phyloP scores from a whole-genome alignment of 2,329 filamentous ascomycete species.

The Fusarium oxysporum region DNA sequence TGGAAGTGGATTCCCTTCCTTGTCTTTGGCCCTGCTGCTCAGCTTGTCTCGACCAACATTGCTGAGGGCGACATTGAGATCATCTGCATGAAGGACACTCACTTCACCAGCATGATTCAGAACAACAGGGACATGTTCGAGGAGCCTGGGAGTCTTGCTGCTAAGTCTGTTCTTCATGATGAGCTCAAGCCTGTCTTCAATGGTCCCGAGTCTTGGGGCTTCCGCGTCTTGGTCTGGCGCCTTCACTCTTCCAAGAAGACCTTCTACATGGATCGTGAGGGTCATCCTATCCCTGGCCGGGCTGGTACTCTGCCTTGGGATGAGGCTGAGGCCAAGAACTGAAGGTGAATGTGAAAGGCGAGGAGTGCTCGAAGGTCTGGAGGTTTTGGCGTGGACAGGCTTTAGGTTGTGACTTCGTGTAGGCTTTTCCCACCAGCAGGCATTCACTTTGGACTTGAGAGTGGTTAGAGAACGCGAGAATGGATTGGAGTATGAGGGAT shows the following conservation, averaged over 20 bases:
- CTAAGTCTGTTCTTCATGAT: background rate
- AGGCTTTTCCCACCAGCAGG: background rate
- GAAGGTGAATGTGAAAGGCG: background rate
- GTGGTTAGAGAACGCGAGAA: too few species aligned
- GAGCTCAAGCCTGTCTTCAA: background rate
- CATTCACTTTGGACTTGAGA: background rate
- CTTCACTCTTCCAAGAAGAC: background rate
- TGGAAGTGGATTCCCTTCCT: background rate
- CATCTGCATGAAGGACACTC: background rate
- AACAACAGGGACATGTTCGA: background rate
- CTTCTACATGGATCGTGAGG: background rate
- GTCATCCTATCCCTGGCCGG: background rate
- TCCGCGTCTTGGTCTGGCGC: slow-evolving; percentile 2
- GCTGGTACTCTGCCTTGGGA: rapidly evolving
- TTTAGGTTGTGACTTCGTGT: background rate
- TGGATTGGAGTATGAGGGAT: background rate
- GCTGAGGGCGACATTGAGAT: slow-evolving; percentile 1
- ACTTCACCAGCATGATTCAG: background rate
- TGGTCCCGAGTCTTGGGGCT: background rate
- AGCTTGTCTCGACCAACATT: background rate
- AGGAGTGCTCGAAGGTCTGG: background rate
- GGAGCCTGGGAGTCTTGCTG: background rate
- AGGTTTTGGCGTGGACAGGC: background rate
- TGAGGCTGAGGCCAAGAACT: too few species aligned
- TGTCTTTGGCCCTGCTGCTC: background rate